Evolutionary conservation across 495 filamentous ascomycete genomes (phyloP), one percentile per base, ranked within the genome.

Genomic region (Rostrohypoxylon terebratum): DNA sequence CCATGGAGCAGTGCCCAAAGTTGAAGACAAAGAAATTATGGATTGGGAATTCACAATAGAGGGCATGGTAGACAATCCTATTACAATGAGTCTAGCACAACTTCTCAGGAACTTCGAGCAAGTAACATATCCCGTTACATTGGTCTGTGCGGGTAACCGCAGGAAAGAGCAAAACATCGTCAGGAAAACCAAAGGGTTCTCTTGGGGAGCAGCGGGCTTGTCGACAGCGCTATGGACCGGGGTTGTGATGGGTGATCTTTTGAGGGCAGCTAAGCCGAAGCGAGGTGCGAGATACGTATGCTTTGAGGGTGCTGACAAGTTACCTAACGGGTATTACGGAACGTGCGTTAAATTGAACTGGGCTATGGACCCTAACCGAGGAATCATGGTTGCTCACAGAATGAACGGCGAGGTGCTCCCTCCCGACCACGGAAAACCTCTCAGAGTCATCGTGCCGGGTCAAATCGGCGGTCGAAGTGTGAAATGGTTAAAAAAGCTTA

Each of bases 381-480:
- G 93, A 6, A 93, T 98, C 75, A 91, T 98, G 91, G 82, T 98
- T 4, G 92, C 94, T 2, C 89, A 97, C 77, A 92, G 89, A 77
- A 97, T 97, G 94, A 98, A 98, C 70, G 95, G 95, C 20, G 93
- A 96, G 77, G 77, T 84, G 63, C 86, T 98, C 14, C 84, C 87
- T 31, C 94, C 94, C 0, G 95, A 98, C 75, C 95, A 98, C 72
- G 95, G 95, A 10, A 90, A 92, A 59, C 95, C 95, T 0, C 76
- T 98, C 38, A 83, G 95, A 50, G 90, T 91, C 3, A 91, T 97
- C 4, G 92, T 98, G 7, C 95, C 95, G 0, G 94, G 95, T 3
- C 94, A 97, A 80, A 98, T 98, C 68, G 95, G 95, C 45, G 95
- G 94, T 5, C 85, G 95, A 53, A 97, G 94, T 79, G 94, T 98